Evolutionary conservation across 352 stramenopile species (phyloP).

Genomic region (Globisporangium nunn): DNA sequence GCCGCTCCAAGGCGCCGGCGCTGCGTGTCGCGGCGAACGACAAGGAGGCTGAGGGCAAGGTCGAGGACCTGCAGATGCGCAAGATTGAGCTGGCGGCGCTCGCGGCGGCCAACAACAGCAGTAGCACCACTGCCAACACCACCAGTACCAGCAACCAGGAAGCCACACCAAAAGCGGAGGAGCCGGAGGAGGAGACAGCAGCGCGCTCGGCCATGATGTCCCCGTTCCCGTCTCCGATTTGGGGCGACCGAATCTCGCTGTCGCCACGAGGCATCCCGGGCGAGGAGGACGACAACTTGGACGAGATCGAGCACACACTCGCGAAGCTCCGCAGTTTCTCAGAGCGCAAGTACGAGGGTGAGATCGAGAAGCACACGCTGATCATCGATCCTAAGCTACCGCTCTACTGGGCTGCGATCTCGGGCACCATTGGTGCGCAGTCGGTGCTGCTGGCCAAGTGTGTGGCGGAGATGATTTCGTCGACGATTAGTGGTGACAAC

Average conservation of each 20-base stretch:
- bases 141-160: background rate
- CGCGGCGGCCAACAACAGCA: slow-evolving; percentile 13
- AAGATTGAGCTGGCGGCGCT: slow-evolving; percentile 34
- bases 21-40: slow-evolving; percentile 52
- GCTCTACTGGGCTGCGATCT: slow-evolving; percentile 84
- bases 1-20: slow-evolving; percentile 70
- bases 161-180: slow-evolving; percentile 9
- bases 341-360: slow-evolving; percentile 43
- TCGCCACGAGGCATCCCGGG: slow-evolving; percentile 30
- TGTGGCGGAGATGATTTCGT: slow-evolving; percentile 81
- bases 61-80: slow-evolving; percentile 53
- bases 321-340: slow-evolving; percentile 40
- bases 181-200: slow-evolving; percentile 23
- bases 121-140: slow-evolving; percentile 1
- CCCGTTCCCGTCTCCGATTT: slow-evolving; percentile 72
- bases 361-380: slow-evolving; percentile 80
- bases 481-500: slow-evolving; percentile 73
- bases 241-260: slow-evolving; percentile 38
- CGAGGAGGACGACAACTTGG: slow-evolving; percentile 48
- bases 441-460: slow-evolving; percentile 83
- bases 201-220: slow-evolving; percentile 60
- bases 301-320: slow-evolving; percentile 39
- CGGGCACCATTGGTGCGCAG: slow-evolving; percentile 73
- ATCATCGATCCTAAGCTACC: slow-evolving; percentile 83
- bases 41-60: slow-evolving; percentile 31